Base-by-base conservation (phyloP, 2,329 filamentous ascomycete species). In the Fusarium liriodendri region DNA sequence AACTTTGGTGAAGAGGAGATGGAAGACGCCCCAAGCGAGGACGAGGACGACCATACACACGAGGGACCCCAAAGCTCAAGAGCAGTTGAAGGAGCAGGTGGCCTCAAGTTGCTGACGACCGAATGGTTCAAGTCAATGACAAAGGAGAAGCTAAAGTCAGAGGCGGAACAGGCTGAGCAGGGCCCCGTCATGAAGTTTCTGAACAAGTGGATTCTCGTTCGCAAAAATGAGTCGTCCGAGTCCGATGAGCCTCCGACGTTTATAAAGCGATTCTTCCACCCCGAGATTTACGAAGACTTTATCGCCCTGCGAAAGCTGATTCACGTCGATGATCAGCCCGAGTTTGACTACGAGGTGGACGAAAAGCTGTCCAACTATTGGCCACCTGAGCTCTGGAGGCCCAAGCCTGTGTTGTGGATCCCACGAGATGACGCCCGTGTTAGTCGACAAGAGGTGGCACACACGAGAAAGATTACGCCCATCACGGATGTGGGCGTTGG, bases 361-460 rank as follows among this genome's bases (percentile, higher is more conserved):
- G 87, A 91, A 60, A 84, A 90, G 2, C 89, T 93, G 79, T 85
- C 87, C 13, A 87, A 93, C 59, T 95, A 89, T 82, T 91, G 95
- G 71, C 94, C 95, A 0, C 88, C 92, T 0, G 83, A 84, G 62
- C 75, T 84, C 87, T 96, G 79, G 89, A 82, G 27, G 86, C 89
- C 70, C 74, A 87, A 75, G 83, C 93, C 94, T 2, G 84, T 94
- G 33, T 86, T 98, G n/a, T 98, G 95, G 95, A 93, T 98, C 64
- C 94, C 95, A 0, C 87, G 89, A 67, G 95, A 98, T 78, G 83
- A 88, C 2, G 89, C 91, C 27, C 93, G 94, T 11, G 89, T 98
- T 47, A 94, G 91, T 63, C 87, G 87, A 77, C 93, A 97, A 80
- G 95, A 97, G 82, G 87, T 97, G 62, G 86, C 86, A 14, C 93